Base-by-base conservation (phyloP, 768 basidiomycete genomes). In the Tylopilus cervinicoccineus region DNA sequence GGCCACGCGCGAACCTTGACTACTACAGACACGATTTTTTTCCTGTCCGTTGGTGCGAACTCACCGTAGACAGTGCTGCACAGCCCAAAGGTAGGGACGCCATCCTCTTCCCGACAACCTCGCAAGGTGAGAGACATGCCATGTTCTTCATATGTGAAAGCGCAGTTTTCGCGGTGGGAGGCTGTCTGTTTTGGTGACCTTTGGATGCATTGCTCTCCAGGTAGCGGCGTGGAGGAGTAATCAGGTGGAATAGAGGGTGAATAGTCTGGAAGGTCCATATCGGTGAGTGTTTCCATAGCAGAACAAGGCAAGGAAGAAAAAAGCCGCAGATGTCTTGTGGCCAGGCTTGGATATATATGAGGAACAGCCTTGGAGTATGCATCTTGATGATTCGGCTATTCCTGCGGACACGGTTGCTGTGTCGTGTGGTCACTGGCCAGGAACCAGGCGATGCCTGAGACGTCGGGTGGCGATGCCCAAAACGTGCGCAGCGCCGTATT, bases 201-300 rank as follows among this genome's bases (percentile, higher is more conserved):
- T 34, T 79, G 75, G 8, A 87, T 74, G 16, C 70, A 70, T 45
- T 70, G 68, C 55, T 87, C 84, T 23, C 75, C 79, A 3, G 64
- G 68, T 5, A 71, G 61, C 28, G 78, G 82, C 23, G 75, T 74
- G 29, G 62, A 73, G 40, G 85, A 81, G 58, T 87, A 88, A 8
- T 67, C 60, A 2, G 85, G 85, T 23, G 77, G 77, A 2, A 66
- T 64, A 6, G 81, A 76, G 2, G 78, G 72, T 0, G 80, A 72
- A 59, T 86, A 86, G 6, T 60, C 61, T 17, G 85, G 81, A 27
- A 81, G 53, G 23, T 47, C 53, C 46, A 51, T 45, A 27, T 45
- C 38, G 9, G 50, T 40, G 36, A 34, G 23, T 11, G 20, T 39
- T 40, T 53, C 62, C 56, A 61, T 56, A 24, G 52, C 45, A 10